Evolutionary conservation across 1,139 yeast species (phyloP).

Genomic region (Lodderomyces metapsilosis): DNA sequence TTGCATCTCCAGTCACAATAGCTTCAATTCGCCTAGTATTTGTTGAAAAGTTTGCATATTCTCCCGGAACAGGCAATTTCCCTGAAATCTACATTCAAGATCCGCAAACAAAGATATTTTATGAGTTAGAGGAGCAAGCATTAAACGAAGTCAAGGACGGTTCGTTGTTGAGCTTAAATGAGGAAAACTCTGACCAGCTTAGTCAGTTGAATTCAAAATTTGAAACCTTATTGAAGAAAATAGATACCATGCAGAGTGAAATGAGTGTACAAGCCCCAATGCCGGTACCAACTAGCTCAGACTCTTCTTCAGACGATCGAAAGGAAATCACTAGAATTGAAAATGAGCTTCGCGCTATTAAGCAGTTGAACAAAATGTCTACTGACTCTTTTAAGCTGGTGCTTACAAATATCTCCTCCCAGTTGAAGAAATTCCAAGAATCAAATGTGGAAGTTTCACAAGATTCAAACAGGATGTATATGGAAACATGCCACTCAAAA

Average conservation of each 20-base stretch:
- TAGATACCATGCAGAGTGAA: conserved; percentile 27
- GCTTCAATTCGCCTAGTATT: conserved; percentile 71
- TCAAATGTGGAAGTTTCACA: conserved; percentile 41
- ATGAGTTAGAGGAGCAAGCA: conserved; percentile 75
- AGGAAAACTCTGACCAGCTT: conserved; percentile 20
- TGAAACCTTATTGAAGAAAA: conserved; percentile 26
- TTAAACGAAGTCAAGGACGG: conserved; percentile 62
- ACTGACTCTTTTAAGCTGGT: conserved; percentile 42
- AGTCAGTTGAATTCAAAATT: conserved; percentile 22
- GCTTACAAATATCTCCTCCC: conserved; percentile 40
- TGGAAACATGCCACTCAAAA: conserved; percentile 73
- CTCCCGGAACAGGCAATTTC: conserved; percentile 68
- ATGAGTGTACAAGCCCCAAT: conserved; percentile 27
- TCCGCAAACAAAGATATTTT: conserved; percentile 55
- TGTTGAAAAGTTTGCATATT: conserved; percentile 83
- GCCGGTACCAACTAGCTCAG: conserved; percentile 3
- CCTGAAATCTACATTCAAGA: conserved; percentile 84
- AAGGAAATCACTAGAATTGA: conserved; percentile 29
- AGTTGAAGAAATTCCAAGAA: conserved; percentile 47
- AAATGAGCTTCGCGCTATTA: conserved; percentile 61
- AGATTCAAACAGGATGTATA: conserved; percentile 60
- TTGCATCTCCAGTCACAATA: conserved; percentile 53
- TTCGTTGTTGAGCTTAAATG: conserved; percentile 56
- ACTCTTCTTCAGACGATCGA: background rate
- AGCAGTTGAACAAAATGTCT: conserved; percentile 54